Percentiles rank a stretch among this genome's conserved stretches.
These are phyloP conservation scores for Hygrophorus pudorinus DNA, from an alignment of 768 basidiomycete species.

Conservation along the genomic window DNA sequence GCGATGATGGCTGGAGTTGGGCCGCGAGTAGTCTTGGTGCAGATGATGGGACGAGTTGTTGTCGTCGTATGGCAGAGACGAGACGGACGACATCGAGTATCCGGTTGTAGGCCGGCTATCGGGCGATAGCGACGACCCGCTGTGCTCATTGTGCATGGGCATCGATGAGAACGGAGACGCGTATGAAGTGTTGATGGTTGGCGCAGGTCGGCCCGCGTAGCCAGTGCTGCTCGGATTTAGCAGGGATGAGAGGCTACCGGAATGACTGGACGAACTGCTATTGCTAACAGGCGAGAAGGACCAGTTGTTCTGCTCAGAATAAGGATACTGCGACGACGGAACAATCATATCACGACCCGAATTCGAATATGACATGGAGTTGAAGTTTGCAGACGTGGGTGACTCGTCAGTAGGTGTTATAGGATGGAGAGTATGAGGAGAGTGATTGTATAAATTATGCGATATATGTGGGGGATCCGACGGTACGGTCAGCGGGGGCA, in stretches of 20 bases:
- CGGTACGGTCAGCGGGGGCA: conserved; percentile 79
- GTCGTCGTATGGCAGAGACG: conserved; percentile 65
- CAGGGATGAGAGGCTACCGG: conserved; percentile 67
- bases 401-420: conserved; percentile 66
- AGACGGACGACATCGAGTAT: conserved; percentile 78
- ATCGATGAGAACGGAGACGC: conserved; percentile 60
- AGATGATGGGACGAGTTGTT: conserved; percentile 23
- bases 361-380: conserved; percentile 33
- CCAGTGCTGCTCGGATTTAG: conserved; percentile 60
- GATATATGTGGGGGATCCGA: conserved; percentile 58
- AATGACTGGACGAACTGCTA: conserved; percentile 50
- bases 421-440: conserved; percentile 53
- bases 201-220: conserved; percentile 47
- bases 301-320: conserved; percentile 48
- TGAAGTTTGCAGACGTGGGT: conserved; percentile 36
- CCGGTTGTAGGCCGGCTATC: conserved; percentile 82
- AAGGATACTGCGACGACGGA: conserved; percentile 49
- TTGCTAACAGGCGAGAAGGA: conserved; percentile 37
- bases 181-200: conserved; percentile 67
- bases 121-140: conserved; percentile 68
- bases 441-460: conserved; percentile 51
- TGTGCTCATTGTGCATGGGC: conserved; percentile 58
- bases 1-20: conserved; percentile 64
- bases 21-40: conserved; percentile 61
- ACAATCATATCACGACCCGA: conserved; percentile 33